Conservation (phyloP, 1,284 basidiomycete species). For the Amylostereum chailletii region DNA sequence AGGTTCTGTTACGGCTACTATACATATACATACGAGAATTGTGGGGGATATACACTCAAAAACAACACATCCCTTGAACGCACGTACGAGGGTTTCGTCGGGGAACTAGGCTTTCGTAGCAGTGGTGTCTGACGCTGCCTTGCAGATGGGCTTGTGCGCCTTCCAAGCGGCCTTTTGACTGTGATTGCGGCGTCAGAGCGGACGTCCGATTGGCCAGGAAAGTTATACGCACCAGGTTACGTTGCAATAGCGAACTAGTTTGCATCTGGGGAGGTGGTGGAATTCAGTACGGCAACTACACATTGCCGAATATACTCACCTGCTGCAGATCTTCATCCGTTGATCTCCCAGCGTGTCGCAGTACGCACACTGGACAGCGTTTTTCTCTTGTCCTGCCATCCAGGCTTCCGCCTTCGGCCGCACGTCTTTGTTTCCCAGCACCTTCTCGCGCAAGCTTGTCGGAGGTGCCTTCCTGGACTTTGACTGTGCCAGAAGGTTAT, state of each 20-base stretch:
- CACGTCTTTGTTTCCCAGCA: constrained; percentile 19
- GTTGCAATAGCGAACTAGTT: constrained; percentile 21
- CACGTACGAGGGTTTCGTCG: no score
- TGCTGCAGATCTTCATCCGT: constrained; percentile 19
- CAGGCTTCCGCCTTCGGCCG: constrained; percentile 14
- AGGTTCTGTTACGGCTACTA: no score
- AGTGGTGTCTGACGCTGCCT: neutral
- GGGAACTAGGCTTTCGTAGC: no score
- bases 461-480: constrained; percentile 4
- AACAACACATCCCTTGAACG: no score
- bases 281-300: neutral
- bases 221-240: constrained; percentile 16
- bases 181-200: neutral
- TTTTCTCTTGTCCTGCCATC: constrained; percentile 13
- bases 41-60: no score
- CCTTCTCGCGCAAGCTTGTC: constrained; percentile 13
- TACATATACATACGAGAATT: no score
- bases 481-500: constrained; percentile 18
- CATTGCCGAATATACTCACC: constrained; percentile 8
- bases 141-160: constrained; percentile 18
- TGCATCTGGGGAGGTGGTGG: constrained; percentile 14
- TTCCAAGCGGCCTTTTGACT: constrained; percentile 21
- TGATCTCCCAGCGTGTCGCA: constrained; percentile 18
- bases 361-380: constrained; percentile 16
- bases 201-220: neutral